Evolutionary conservation across 495 filamentous ascomycete genomes (phyloP), one percentile per base, ranked within the genome.

Genomic region (Xylaria telfairii): DNA sequence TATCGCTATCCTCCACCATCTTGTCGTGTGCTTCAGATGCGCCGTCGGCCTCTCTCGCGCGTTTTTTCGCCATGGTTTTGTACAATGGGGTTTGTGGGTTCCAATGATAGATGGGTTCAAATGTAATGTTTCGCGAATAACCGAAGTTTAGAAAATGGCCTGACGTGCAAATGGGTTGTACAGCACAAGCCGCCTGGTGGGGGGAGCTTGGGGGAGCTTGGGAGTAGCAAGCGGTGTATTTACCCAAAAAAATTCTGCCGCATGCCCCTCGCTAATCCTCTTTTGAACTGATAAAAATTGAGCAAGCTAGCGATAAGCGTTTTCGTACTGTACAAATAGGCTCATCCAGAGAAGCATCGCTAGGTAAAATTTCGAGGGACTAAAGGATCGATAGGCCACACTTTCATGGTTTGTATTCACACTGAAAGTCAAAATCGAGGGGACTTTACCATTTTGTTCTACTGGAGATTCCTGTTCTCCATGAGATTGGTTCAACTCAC

Each of bases 1-100:
- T 82, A 81, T 84, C 77, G 80, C 83, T 69, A 75, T 85, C 79
- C 82, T 83, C 79, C 78, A 86, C 79, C 79, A 82, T 82, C 74
- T 81, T 82, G 59, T 80, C 75, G 34, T 81, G 69, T 32, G 81
- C 79, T 69, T 85, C 83, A 10, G 73, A 65, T 9, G 80, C 75
- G 34, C 77, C 78, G 24, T 84, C 83, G 21, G 81, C 79, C 73
- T 86, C 83, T 80, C 83, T 82, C 24, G 76, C 67, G 39, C 83
- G 73, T 69, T 86, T 85, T 76, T 83, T 86, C 24, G 79, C 82
- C 84, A 86, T 86, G 17, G 68, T 66, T n/a, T 77, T 6, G 12
- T 64, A 28, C 34, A n/a, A 19, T 61, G 7, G 7, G 0, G 17
- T 39, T 37, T 6, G 49, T 42, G 0, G 54, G 34, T 26, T 71